Evolutionary conservation across 345 rosid species (phyloP).

Genomic region (Eucalyptus coolabah): DNA sequence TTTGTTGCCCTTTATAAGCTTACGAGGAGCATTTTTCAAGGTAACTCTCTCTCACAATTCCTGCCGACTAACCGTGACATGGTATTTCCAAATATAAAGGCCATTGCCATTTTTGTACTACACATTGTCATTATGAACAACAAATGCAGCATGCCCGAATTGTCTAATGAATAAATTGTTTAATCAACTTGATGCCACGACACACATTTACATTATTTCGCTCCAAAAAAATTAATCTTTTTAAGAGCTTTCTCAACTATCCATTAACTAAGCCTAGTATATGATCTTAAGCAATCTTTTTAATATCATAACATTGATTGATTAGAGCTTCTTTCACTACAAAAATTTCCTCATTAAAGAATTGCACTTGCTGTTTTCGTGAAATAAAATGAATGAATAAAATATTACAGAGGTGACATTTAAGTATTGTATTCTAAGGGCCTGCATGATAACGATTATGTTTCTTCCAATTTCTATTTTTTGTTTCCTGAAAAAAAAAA

Average conservation of each 20-base stretch:
- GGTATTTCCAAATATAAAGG: neutral
- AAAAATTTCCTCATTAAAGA: neutral
- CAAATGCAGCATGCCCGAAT: no score
- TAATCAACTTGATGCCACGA: neutral
- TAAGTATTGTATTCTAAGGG: neutral
- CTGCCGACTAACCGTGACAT: neutral
- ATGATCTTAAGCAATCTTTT: neutral
- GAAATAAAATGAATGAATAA: neutral
- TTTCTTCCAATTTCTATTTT: accelerated
- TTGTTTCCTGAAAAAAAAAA: accelerated
- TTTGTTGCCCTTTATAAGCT: neutral
- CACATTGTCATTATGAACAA: neutral
- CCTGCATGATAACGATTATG: accelerated
- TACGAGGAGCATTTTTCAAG: neutral
- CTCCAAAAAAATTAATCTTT: accelerated
- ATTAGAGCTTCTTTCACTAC: neutral
- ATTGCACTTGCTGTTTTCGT: neutral
- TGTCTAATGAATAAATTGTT: neutral
- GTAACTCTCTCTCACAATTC: neutral
- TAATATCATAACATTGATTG: neutral
- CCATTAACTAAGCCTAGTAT: neutral
- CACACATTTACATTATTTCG: neutral
- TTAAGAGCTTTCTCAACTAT: neutral
- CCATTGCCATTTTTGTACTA: neutral
- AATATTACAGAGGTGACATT: neutral